Base-by-base conservation (phyloP, 345 rosid genomes). In the Hibiscus tridactylites region DNA sequence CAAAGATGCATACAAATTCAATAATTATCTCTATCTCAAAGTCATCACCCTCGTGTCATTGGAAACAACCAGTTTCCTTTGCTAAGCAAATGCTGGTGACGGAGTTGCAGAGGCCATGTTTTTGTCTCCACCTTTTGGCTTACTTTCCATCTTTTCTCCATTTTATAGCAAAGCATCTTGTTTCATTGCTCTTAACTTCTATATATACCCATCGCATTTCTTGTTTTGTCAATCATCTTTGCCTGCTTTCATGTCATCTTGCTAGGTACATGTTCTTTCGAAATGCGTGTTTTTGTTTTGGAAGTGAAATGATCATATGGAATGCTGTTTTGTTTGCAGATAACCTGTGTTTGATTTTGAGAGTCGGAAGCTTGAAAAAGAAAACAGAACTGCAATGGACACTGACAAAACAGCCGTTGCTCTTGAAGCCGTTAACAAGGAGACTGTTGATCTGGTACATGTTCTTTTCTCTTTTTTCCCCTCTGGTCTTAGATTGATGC, bases 371-470 rank as follows among this genome's bases (percentile, higher is more conserved):
- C 59, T 62, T 74, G 74, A 72, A 37, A 37, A 37, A 37, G 75
- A 80, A 71, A 58, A 66, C 72, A 77, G 70, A 62, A 42, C 68
- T 6, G 46, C 76, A 52, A 86, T 85, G 93, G 83, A 85, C 21
- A 80, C 78, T 83, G 82, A 86, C 21, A 79, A 81, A 49, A 81
- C 81, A 64, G 73, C 83, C 49, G 73, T 70, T 16, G 81, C 93
- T 52, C 86, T 91, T 61, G 86, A 88, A 80, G 98, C 90, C 71
- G 81, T 92, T 57, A 89, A 72, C 82, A 85, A 85, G 53, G 98
- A 89, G 83, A 86, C 81, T 72, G 79, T 91, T 83, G 97, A 93
- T 79, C 79, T 93, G 81, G 98, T 89, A 75, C 17, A 57, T 5
- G 1, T 65, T 65, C 44, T 61, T 47, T 6, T 12, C 13, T 12